A percentile compares a stretch with the other conserved stretches of the same genome.
Evolutionary conservation across 306 rosid species (phyloP).

Genomic region (Fagus sylvatica): DNA sequence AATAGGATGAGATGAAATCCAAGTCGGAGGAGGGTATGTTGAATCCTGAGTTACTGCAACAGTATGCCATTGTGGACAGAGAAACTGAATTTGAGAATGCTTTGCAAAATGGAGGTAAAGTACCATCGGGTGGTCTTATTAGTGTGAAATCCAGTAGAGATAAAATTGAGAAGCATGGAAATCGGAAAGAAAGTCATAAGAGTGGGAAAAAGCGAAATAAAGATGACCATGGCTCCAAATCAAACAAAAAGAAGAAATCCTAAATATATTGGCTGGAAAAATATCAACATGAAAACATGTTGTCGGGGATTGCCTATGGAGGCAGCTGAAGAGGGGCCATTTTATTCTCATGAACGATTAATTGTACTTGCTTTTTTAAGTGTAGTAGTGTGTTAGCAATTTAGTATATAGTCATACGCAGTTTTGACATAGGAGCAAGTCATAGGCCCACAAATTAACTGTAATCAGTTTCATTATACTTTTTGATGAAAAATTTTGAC

Average conservation of each 20-base stretch:
- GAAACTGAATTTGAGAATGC: conserved; percentile 49
- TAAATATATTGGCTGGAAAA: not conserved
- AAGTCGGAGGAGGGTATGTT: conserved; percentile 44
- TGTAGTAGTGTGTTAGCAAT: not conserved
- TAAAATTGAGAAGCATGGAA: conserved; percentile 34
- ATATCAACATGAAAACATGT: not conserved
- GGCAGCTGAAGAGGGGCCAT: not conserved
- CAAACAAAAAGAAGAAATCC: conserved; percentile 54
- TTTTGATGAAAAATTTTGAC: not conserved
- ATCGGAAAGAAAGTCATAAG: conserved; percentile 39
- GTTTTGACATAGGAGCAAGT: not conserved
- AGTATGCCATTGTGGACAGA: conserved; percentile 57
- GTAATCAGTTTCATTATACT: not conserved
- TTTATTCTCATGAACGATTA: not conserved
- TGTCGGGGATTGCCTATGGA: not conserved
- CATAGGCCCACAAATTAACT: too few relatives aligned
- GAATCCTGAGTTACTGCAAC: conserved; percentile 51
- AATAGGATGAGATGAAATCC: conserved; percentile 61
- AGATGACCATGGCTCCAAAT: conserved; percentile 39
- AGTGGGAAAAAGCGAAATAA: conserved; percentile 51
- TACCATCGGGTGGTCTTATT: conserved; percentile 56
- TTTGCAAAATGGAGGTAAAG: conserved; percentile 51
- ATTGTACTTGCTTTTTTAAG: not conserved
- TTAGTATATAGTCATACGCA: not conserved
- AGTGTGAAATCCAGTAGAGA: conserved; percentile 56